phyloP scores from a whole-genome alignment of 2,329 filamentous ascomycete genomes.

The Fusarium siculi region DNA sequence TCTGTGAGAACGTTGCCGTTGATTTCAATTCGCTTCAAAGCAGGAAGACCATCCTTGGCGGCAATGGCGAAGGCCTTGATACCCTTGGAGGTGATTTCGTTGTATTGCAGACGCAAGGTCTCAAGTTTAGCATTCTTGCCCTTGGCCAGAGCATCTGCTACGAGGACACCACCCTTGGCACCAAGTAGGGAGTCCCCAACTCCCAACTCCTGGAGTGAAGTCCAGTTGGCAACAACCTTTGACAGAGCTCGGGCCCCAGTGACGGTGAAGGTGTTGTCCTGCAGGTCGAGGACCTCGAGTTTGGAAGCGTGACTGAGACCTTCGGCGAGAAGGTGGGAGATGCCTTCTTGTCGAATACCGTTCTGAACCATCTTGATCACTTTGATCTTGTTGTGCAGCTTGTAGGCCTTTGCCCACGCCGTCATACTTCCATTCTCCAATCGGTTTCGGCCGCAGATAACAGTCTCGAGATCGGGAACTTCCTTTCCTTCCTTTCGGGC shows the following conservation, averaged over 20 bases:
- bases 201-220: constrained; percentile 81
- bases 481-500: constrained; percentile 76
- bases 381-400: constrained; percentile 83
- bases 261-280: constrained; percentile 96
- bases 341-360: constrained; percentile 93
- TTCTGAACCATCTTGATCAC: constrained; percentile 98
- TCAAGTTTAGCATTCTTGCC: constrained; percentile 84
- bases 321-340: constrained; percentile 80
- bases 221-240: constrained; percentile 79
- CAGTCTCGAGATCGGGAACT: constrained; percentile 89
- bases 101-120: constrained; percentile 87
- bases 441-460: constrained; percentile 95
- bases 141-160: constrained; percentile 77
- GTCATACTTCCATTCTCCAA: constrained; percentile 97
- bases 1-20: constrained; percentile 97
- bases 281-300: constrained; percentile 85
- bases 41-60: constrained; percentile 74
- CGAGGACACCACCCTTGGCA: constrained; percentile 77
- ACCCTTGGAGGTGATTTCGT: constrained; percentile 86
- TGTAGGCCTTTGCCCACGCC: constrained; percentile 90
- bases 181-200: constrained; percentile 89
- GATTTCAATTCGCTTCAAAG: constrained; percentile 85
- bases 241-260: constrained; percentile 82
- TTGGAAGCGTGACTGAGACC: constrained; percentile 77
- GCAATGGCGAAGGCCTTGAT: constrained; percentile 78